Percentiles rank a stretch among this genome's conserved stretches.
phyloP scores from a whole-genome alignment of 1,139 yeast genomes.

The Candida albicans region DNA sequence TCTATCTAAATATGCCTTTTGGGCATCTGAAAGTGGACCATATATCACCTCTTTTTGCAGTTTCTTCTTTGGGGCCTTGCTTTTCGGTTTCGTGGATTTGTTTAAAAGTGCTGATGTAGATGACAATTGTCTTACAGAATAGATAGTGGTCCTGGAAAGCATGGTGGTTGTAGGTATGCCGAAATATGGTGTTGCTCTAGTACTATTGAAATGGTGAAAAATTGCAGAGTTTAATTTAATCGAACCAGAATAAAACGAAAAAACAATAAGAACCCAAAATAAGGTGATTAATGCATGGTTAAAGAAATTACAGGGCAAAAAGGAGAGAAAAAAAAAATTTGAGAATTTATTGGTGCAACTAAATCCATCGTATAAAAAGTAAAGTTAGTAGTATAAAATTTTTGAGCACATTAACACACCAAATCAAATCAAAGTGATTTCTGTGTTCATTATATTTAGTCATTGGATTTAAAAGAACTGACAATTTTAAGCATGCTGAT shows the following conservation, averaged over 20 bases:
- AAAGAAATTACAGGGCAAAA: too few species aligned
- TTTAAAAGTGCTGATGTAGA: not conserved
- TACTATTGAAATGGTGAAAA: too few species aligned
- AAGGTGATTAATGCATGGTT: too few species aligned
- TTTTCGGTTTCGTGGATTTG: not conserved
- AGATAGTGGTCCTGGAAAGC: not conserved
- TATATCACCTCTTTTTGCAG: constrained; percentile 27
- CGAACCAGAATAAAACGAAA: too few species aligned
- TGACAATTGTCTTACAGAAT: constrained; percentile 4
- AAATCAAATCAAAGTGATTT: not conserved
- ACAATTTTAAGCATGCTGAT: constrained; percentile 49
- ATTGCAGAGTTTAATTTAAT: too few species aligned
- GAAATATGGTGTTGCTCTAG: too few species aligned
- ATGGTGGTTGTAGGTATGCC: not conserved
- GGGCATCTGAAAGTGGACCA: constrained; percentile 55
- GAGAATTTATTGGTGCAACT: too few species aligned
- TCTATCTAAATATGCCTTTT: constrained; percentile 69
- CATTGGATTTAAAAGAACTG: constrained; percentile 24
- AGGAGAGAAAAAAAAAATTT: too few species aligned
- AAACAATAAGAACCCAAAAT: too few species aligned
- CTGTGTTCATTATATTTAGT: too few species aligned
- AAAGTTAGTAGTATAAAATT: not conserved
- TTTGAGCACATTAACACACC: not conserved
- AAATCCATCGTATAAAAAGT: too few species aligned
- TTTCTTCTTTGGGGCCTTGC: constrained; percentile 18